phyloP scores from a whole-genome alignment of 202 grass and related monocot genomes.

The Zizania palustris region DNA sequence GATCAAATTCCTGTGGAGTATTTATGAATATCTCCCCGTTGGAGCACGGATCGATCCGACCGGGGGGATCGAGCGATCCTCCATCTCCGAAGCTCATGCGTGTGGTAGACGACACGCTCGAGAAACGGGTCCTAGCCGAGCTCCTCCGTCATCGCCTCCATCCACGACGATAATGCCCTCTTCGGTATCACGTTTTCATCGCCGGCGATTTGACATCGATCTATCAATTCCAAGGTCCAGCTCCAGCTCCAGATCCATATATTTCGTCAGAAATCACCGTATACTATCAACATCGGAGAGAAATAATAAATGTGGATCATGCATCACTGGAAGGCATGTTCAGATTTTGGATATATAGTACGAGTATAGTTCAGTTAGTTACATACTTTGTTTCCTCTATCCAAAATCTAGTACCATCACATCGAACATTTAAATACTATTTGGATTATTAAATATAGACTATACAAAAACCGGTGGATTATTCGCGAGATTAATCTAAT shows the following conservation, averaged over 20 bases:
- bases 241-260: too few relatives aligned
- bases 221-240: background rate
- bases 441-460: too few relatives aligned
- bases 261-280: background rate
- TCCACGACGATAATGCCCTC: slow-evolving; percentile 20
- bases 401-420: too few relatives aligned
- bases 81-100: background rate
- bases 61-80: background rate
- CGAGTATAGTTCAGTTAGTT: too few relatives aligned
- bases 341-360: too few relatives aligned
- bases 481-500: too few relatives aligned
- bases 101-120: slow-evolving; percentile 1
- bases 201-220: background rate
- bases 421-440: too few relatives aligned
- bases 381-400: too few relatives aligned
- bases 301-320: too few relatives aligned
- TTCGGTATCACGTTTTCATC: slow-evolving; percentile 24
- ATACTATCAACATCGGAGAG: too few relatives aligned
- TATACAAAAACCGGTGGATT: too few relatives aligned
- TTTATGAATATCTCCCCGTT: background rate
- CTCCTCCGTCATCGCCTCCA: background rate
- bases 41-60: background rate
- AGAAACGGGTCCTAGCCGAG: slow-evolving; percentile 28
- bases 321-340: too few relatives aligned
- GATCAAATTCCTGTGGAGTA: background rate